Conservation (phyloP, 305 asterid genomes). For the Fraxinus xanthoxyloides region DNA sequence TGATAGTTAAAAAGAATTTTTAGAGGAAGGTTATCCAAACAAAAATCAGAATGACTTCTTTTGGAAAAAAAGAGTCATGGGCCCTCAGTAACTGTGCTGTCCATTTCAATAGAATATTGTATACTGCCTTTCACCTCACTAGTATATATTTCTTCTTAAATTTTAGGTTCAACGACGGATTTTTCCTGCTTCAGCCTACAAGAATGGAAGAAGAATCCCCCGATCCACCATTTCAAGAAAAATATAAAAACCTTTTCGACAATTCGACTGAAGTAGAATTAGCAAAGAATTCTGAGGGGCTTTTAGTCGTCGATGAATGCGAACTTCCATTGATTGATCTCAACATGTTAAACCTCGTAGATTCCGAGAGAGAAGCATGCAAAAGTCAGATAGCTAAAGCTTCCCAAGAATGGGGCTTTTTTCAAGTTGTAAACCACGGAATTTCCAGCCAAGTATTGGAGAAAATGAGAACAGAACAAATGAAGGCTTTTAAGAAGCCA, state of each 20-base stretch:
- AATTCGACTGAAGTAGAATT: neutral
- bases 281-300: neutral
- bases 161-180: neutral
- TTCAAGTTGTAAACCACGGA: slow-evolving; percentile 80
- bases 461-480: slow-evolving; percentile 58
- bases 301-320: slow-evolving; percentile 39
- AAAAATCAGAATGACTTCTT: no score
- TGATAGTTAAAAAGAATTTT: no score
- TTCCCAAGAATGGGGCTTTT: slow-evolving; percentile 83
- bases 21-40: no score
- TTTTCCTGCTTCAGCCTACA: slow-evolving; percentile 13
- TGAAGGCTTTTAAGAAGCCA: slow-evolving; percentile 56
- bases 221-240: slow-evolving; percentile 70
- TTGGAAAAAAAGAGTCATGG: no score
- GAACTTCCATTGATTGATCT: slow-evolving; percentile 77
- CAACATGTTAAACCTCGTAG: slow-evolving; percentile 40
- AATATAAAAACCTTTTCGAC: slow-evolving; percentile 43
- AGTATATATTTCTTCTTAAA: no score
- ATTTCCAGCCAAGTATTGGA: slow-evolving; percentile 46
- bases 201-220: slow-evolving; percentile 59
- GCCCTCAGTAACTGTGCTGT: no score
- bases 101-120: neutral
- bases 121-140: no score
- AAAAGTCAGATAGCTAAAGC: slow-evolving; percentile 58
- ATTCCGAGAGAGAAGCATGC: slow-evolving; percentile 43